Evolutionary conservation across 1,284 basidiomycete genomes (phyloP), one percentile per base, ranked within the genome.

Genomic region (Testicularia cyperi): DNA sequence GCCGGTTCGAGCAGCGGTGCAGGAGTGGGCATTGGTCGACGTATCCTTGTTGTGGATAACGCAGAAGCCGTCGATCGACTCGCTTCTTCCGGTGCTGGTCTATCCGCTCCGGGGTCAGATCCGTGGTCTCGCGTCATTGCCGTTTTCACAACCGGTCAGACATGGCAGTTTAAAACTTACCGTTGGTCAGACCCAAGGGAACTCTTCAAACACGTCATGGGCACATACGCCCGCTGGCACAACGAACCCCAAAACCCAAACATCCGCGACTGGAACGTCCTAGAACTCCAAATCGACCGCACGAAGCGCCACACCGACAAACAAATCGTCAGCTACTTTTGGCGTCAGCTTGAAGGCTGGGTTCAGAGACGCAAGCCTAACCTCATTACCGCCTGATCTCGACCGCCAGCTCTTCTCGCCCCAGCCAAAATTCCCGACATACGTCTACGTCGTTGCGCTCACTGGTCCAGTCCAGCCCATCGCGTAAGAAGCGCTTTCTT

Each of bases 91-190:
- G 63, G 38, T 5, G 52, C 52, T 2, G n/a, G n/a, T n/a, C n/a
- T n/a, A n/a, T 40, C 55, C 2, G 46, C 53, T 13, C 57, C 43
- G 2, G 65, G 55, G 4, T 42, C 51, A 3, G 73, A 75, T 38
- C 64, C 56, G 9, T 70, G 83, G 83, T 90, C 94, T 53, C 83
- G 94, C 19, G 95, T 98, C 5, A 86, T 96, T 4, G 94, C 90
- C 65, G 94, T 98, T 10, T 87, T 96, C 82, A 97, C 94, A 2
- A 97, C 91, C 0, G 94, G 94, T 2, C 94, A 97, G 70, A 86
- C 87, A 37, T 98, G 94, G 94, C 94, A 97, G 77, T 98, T 98
- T 79, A 84, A 87, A 62, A 86, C 88, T 22, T 98, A 97, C 80
- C 91, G 91, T 75, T 97, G 92, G 92, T 85, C 82, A 38, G 91